Evolutionary conservation across 495 filamentous ascomycete genomes (phyloP).

Genomic region (Letharia lupina): DNA sequence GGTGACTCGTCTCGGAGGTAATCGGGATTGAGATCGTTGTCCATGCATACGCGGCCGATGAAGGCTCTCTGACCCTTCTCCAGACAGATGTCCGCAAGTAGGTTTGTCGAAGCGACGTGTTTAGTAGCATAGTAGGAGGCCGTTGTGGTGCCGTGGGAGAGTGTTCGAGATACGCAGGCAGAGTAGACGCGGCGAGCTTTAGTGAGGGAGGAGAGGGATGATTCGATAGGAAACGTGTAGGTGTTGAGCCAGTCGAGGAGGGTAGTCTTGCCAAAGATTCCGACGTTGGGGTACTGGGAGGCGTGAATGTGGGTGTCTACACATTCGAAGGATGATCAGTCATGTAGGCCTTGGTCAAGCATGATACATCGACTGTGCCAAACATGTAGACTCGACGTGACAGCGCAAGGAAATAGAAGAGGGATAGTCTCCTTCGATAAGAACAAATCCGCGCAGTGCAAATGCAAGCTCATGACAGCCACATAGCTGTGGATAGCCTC

Average conservation of each 20-base stretch:
- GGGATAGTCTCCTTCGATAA: neutral
- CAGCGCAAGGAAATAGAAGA: neutral
- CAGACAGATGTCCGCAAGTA: constrained; percentile 74
- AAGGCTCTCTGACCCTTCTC: constrained; percentile 75
- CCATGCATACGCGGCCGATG: constrained; percentile 89
- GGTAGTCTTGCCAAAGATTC: constrained; percentile 83
- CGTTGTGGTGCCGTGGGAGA: constrained; percentile 83
- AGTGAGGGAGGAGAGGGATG: constrained; percentile 49
- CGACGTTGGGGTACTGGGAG: constrained; percentile 84
- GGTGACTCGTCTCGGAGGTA: constrained; percentile 66
- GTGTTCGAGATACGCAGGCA: constrained; percentile 64
- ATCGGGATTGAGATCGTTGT: constrained; percentile 53
- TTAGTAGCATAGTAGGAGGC: constrained; percentile 89
- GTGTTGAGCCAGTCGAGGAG: constrained; percentile 84
- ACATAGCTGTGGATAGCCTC: neutral
- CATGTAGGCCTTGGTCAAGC: neutral
- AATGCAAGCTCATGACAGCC: neutral
- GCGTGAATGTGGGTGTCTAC: constrained; percentile 92
- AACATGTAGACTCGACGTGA: neutral
- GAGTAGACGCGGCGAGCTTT: constrained; percentile 57
- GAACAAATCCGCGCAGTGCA: neutral
- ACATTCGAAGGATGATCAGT: constrained; percentile 17
- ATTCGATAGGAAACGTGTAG: constrained; percentile 94
- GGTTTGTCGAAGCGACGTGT: constrained; percentile 72
- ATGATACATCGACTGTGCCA: neutral